Conservation (phyloP, 306 rosid genomes). For the Erythrophleum fordii region DNA sequence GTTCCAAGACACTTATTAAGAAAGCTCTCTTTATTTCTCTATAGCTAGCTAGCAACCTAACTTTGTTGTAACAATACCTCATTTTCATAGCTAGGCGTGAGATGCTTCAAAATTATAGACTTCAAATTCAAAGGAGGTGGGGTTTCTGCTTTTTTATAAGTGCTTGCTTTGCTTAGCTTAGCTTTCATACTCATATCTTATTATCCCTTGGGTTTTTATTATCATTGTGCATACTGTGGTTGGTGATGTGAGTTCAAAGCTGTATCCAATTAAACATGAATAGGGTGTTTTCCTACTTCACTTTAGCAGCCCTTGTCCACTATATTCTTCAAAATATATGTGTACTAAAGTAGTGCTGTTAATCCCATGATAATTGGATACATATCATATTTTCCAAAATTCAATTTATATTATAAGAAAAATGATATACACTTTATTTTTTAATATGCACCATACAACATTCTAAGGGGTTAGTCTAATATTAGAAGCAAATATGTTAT, state of each 20-base stretch:
- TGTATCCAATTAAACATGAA: constrained; percentile 38
- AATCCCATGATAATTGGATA: too few species aligned
- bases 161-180: constrained; percentile 37
- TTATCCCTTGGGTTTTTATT: background rate
- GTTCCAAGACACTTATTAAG: constrained; percentile 27
- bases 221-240: constrained; percentile 16
- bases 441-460: too few species aligned
- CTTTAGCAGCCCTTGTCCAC: constrained; percentile 3
- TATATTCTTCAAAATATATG: too few species aligned
- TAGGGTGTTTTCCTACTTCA: constrained; percentile 24
- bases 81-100: constrained; percentile 1
- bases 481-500: too few species aligned
- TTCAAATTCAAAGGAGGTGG: constrained; percentile 42
- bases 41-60: background rate
- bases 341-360: too few species aligned
- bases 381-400: too few species aligned
- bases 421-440: too few species aligned
- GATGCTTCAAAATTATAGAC: background rate
- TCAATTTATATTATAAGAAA: too few species aligned
- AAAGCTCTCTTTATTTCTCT: background rate
- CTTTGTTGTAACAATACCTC: background rate
- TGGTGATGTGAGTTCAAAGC: constrained; percentile 38
- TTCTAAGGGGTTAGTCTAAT: too few species aligned
- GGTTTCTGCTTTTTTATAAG: constrained; percentile 39
- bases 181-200: background rate